Conservation (phyloP, 2,329 filamentous ascomycete genomes). For the Polychaeton citri region DNA sequence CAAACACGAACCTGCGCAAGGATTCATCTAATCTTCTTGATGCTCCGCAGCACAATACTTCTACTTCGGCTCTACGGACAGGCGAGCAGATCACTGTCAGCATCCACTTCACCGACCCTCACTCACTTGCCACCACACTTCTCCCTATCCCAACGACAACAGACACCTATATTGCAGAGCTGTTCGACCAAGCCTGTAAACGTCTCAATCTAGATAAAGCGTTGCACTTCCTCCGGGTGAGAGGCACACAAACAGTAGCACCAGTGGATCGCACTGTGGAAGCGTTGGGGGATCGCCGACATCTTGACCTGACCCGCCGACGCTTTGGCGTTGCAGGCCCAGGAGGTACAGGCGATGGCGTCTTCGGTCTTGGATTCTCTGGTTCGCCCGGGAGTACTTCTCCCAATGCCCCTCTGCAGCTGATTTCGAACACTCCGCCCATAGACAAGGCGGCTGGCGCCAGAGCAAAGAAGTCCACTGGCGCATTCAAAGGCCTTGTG, state of each 20-base stretch:
- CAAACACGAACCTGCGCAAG: conserved; percentile 26
- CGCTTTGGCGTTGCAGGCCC: conserved; percentile 50
- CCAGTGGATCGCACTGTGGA: conserved; percentile 66
- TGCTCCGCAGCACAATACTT: conserved; percentile 27
- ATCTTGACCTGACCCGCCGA: conserved; percentile 62
- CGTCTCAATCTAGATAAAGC: conserved; percentile 69
- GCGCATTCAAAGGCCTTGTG: conserved; percentile 30
- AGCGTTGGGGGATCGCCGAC: conserved; percentile 59
- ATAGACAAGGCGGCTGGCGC: conserved; percentile 21
- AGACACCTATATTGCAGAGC: conserved; percentile 70
- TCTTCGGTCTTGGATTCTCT: conserved; percentile 54
- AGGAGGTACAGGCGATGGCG: conserved; percentile 19
- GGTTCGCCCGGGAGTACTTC: conserved; percentile 58
- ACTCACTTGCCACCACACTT: conserved; percentile 52
- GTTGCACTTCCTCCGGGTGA: conserved; percentile 65
- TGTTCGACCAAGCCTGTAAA: conserved; percentile 64
- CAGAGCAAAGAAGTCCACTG: conserved; percentile 7
- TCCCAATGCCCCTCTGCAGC: conserved; percentile 51
- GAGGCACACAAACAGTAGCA: conserved; percentile 60
- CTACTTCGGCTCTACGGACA: conserved; percentile 39
- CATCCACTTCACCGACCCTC: conserved; percentile 58
- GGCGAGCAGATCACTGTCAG: conserved; percentile 59
- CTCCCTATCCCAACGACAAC: conserved; percentile 64
- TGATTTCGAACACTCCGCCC: conserved; percentile 27
- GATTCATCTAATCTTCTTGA: conserved; percentile 31